Percentiles rank a stretch among this genome's conserved stretches.
Evolutionary conservation across 148 eudicot genomes (phyloP).

Genomic region (Persicaria maculosa): DNA sequence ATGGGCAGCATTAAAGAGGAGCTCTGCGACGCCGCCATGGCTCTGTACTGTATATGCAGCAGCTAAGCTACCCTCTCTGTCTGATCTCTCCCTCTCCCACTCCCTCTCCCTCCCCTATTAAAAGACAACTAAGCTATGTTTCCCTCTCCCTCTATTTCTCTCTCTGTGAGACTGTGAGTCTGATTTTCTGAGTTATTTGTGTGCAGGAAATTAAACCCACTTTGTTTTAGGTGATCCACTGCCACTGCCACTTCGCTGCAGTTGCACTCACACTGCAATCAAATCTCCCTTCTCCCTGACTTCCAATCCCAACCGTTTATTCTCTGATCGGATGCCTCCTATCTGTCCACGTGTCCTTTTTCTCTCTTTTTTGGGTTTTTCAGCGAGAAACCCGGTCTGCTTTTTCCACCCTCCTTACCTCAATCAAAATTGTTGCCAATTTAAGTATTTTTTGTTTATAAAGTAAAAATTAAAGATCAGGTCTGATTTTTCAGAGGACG

Average conservation of each 20-base stretch:
- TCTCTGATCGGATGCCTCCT: conserved; percentile 15
- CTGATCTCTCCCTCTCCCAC: background rate
- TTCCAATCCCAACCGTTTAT: conserved; percentile 24
- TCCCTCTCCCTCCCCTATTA: background rate
- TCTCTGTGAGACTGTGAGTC: conserved; percentile 4
- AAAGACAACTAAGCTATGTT: background rate
- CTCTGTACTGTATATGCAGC: background rate
- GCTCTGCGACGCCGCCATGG: conserved; percentile 94
- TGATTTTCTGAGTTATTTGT: background rate
- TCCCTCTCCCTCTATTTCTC: conserved; percentile 15
- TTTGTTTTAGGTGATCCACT: background rate
- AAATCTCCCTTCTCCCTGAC: background rate
- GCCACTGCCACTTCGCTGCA: conserved; percentile 26
- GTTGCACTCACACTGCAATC: conserved; percentile 29
- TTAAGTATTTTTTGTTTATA: background rate
- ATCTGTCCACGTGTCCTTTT: conserved; percentile 33
- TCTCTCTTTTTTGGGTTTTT: conserved; percentile 30
- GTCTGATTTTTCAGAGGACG: background rate
- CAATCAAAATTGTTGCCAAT: background rate
- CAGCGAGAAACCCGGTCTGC: conserved; percentile 55
- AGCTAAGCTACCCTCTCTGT: background rate
- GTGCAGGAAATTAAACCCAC: background rate
- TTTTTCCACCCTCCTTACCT: background rate
- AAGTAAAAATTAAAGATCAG: background rate
- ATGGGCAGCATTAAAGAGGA: conserved; percentile 51